phyloP scores from a whole-genome alignment of 768 basidiomycete species.

The Kwoniella newhampshirensis region DNA sequence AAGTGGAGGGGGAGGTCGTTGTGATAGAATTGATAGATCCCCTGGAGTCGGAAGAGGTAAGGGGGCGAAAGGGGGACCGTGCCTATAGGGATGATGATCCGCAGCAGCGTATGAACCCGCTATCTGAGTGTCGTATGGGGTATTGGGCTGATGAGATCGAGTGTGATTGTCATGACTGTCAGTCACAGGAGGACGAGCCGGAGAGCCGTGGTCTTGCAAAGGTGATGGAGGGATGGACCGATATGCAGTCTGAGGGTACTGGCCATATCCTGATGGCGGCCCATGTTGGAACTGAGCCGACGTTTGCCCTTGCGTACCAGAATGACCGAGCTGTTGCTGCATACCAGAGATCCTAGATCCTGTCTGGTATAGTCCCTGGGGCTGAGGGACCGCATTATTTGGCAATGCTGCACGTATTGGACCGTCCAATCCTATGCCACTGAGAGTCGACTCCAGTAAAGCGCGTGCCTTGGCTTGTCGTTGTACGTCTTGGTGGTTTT shows the following conservation, averaged over 20 bases:
- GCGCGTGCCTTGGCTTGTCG: slow-evolving; percentile 32
- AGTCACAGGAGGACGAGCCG: background rate
- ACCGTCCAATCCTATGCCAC: slow-evolving; percentile 31
- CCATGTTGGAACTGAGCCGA: no score
- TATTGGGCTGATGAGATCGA: background rate
- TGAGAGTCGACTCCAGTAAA: slow-evolving; percentile 39
- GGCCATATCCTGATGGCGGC: no score
- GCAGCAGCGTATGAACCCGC: no score
- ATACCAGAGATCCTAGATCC: background rate
- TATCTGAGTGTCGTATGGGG: no score
- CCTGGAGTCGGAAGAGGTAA: background rate
- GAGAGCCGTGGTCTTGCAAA: background rate
- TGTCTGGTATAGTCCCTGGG: background rate
- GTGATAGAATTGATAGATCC: background rate
- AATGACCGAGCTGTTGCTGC: background rate
- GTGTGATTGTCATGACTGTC: background rate
- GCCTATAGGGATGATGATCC: background rate
- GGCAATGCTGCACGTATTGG: slow-evolving; percentile 4
- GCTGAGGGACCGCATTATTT: background rate
- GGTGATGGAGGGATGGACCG: no score
- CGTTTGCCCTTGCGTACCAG: background rate
- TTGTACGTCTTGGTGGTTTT: slow-evolving; percentile 19
- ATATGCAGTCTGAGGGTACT: no score
- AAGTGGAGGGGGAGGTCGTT: background rate
- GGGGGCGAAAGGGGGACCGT: background rate